Evolutionary conservation across 129 eudicot genomes (phyloP).

Genomic region (carrot (Daucus carota)): DH1_v3.0 NC_030386.2:40105001-40105500

Average conservation of each 20-base stretch:
- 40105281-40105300: conserved; percentile 44
- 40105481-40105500: not conserved
- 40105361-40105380: conserved; percentile 26
- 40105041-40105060: not conserved
- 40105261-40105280: conserved; percentile 38
- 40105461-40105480: not conserved
- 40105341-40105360: conserved; percentile 10
- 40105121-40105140: not conserved
- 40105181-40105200: not conserved
- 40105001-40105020: conserved; percentile 92
- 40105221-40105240: conserved; percentile 80
- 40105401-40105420: conserved; percentile 36
- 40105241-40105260: conserved; percentile 72
- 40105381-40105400: conserved; percentile 32
- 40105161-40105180: not conserved
- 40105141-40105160: not conserved
- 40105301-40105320: not conserved
- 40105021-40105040: conserved; percentile 97
- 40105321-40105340: not conserved
- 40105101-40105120: not conserved
- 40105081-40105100: not conserved
- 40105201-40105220: conserved; percentile 12
- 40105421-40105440: conserved; percentile 36
- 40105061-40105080: not conserved
- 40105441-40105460: conserved; percentile 60